These are phyloP conservation scores for Medicago ruthenica DNA, from an alignment of 306 rosid genomes.

Conservation along the genomic window DNA sequence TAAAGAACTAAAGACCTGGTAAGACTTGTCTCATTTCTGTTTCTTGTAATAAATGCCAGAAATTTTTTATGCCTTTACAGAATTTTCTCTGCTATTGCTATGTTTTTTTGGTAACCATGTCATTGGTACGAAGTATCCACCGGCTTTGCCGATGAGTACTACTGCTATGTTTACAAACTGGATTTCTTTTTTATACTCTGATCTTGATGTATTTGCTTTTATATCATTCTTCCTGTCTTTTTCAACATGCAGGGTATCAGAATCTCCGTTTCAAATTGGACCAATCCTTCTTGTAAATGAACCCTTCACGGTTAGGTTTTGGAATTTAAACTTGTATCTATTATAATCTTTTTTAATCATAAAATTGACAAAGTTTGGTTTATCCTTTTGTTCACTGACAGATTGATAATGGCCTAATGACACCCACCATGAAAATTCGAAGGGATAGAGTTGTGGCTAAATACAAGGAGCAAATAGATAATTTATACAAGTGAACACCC, in stretches of 20 bases:
- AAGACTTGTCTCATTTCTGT: conserved; percentile 30
- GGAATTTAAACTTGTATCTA: neutral
- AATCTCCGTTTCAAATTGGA: conserved; percentile 81
- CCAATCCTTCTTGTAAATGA: conserved; percentile 77
- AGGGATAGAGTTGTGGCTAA: conserved; percentile 69
- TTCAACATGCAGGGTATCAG: conserved; percentile 65
- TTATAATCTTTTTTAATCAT: conserved; percentile 2
- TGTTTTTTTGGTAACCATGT: neutral
- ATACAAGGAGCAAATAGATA: conserved; percentile 73
- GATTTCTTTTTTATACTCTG: neutral
- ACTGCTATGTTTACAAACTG: neutral
- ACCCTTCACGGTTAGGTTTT: conserved; percentile 75
- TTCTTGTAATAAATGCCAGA: conserved; percentile 18
- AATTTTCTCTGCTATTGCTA: neutral
- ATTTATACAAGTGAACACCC: conserved; percentile 56
- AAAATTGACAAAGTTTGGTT: conserved; percentile 32
- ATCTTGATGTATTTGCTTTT: conserved; percentile 17
- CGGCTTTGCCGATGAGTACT: neutral
- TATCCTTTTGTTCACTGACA: conserved; percentile 47
- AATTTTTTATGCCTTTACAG: neutral
- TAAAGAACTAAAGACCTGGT: conserved; percentile 73
- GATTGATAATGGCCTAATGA: conserved; percentile 90
- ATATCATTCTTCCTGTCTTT: conserved; percentile 1
- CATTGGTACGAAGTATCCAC: neutral
- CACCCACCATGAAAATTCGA: conserved; percentile 90